Evolutionary conservation across 2,329 filamentous ascomycete genomes (phyloP).

Genomic region (Neodidymelliopsis sp.): DNA sequence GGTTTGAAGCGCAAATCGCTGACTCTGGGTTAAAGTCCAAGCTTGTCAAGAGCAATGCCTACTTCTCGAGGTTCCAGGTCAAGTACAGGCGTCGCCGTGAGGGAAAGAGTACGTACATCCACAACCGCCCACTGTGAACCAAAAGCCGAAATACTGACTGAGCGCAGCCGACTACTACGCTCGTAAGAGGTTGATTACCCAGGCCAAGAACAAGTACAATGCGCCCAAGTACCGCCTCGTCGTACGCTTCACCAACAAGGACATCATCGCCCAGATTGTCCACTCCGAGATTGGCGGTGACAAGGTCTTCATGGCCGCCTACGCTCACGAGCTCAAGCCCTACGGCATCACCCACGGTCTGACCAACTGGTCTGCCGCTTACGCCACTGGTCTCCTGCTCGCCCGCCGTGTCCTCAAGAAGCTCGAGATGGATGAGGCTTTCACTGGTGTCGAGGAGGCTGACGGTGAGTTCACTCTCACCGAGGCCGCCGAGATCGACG

Average conservation of each 20-base stretch:
- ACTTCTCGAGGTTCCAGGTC: constrained; percentile 99
- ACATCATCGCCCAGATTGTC: constrained; percentile 98
- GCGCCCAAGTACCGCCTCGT: constrained; percentile 99
- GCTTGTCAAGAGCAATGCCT: constrained; percentile 95
- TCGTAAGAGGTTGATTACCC: constrained; percentile 98
- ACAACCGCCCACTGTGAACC: not conserved
- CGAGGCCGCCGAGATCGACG: constrained; percentile 91
- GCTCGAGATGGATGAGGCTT: constrained; percentile 92
- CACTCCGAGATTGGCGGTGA: constrained; percentile 95
- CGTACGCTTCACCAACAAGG: constrained; percentile 98
- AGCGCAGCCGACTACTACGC: constrained; percentile 93
- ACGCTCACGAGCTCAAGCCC: constrained; percentile 92
- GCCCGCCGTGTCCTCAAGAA: constrained; percentile 97
- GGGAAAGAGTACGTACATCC: constrained; percentile 89
- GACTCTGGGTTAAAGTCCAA: constrained; percentile 92
- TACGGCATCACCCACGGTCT: constrained; percentile 99
- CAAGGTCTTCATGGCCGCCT: constrained; percentile 78
- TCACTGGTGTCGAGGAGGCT: constrained; percentile 94
- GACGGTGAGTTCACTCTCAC: constrained; percentile 96
- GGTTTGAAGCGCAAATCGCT: constrained; percentile 99
- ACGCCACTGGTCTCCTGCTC: constrained; percentile 94
- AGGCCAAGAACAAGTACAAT: constrained; percentile 99
- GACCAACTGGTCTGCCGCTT: constrained; percentile 99
- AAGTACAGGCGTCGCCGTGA: constrained; percentile 98
- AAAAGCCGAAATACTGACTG: constrained; percentile 62